These are phyloP conservation scores for Vanderwaltozyma tropicalis DNA, from an alignment of 805 yeast species.

Conservation along the genomic window DNA sequence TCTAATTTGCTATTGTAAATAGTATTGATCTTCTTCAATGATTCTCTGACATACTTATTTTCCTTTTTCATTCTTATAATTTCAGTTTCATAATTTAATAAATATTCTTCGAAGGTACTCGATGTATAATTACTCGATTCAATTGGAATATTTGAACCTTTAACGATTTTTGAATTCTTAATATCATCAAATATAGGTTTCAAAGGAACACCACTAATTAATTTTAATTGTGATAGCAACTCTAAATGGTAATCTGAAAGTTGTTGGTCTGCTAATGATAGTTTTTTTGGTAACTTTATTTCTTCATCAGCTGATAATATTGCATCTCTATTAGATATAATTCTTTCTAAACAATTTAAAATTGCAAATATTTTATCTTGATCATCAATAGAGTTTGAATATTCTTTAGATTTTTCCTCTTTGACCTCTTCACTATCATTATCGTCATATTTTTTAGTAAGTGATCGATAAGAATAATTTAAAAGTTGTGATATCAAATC, in stretches of 20 bases:
- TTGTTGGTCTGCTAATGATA: constrained; percentile 12
- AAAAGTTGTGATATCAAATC: neutral
- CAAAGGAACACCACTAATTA: constrained; percentile 20
- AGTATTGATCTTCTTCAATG: constrained; percentile 43
- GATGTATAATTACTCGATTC: constrained; percentile 2
- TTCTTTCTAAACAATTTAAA: constrained; percentile 42
- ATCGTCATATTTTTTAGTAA: constrained; percentile 15
- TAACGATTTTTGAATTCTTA: constrained; percentile 21
- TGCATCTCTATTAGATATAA: constrained; percentile 35
- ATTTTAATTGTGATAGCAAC: constrained; percentile 17
- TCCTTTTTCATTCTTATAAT: constrained; percentile 15
- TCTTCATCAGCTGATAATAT: constrained; percentile 20
- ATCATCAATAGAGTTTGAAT: constrained; percentile 57
- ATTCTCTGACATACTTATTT: constrained; percentile 28
- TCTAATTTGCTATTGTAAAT: constrained; percentile 72
- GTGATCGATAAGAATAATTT: constrained; percentile 12
- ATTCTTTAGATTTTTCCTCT: constrained; percentile 63
- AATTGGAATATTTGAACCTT: constrained; percentile 4
- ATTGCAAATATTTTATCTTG: constrained; percentile 62
- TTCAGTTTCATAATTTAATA: constrained; percentile 16
- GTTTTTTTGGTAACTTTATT: constrained; percentile 10
- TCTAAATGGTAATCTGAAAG: constrained; percentile 25
- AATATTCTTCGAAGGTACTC: constrained; percentile 19
- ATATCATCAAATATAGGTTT: constrained; percentile 27
- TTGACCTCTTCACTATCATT: constrained; percentile 12